Base-by-base conservation (phyloP, 176 grass and related monocot genomes). In the Oryza australiensis region DNA sequence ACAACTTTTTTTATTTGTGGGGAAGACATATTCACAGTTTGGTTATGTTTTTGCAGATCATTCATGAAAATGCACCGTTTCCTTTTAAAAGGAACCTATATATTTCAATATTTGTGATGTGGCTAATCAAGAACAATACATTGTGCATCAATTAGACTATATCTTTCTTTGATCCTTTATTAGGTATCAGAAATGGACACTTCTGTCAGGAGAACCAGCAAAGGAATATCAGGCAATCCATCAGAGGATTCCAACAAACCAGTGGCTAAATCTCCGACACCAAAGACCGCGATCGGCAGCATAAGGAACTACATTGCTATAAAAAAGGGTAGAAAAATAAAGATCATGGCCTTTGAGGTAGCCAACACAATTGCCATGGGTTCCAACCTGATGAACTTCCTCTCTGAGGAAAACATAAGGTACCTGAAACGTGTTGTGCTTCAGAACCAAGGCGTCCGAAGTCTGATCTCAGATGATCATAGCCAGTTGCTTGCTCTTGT, bases 321-420 rank as follows among this genome's bases (percentile, higher is more conserved):
- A 41, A 80, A 72, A 68, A 73, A 67, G 75, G 80, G 60, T 28
- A 95, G 60, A 72, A 65, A 66, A 20, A 88, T 92, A 64, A 59
- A 27, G 18, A 86, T 92, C 75, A 57, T 95, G 79, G 77, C 83
- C 38, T 90, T 95, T 29, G 93, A 95, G 85, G 82, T 95, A 41
- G 90, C 93, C 37, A 95, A 95, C 72, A 92, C 85, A 53, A 82
- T 95, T 84, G 83, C 80, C 3, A 95, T 84, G 85, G 87, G 85
- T 29, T 84, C 66, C 74, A 92, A 86, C 73, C 78, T 92, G 35
- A 84, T 92, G 79, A 80, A 75, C 13, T 90, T 77, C 51, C 60
- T 95, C 40, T 90, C 90, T 15, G 79, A 83, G 73, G 65, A 81
- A 68, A 88, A 66, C 57, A 55, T 92, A 35, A 86, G 72, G 34